phyloP scores from a whole-genome alignment of 148 eudicot genomes.

The Camellia lanceoleosa region DNA sequence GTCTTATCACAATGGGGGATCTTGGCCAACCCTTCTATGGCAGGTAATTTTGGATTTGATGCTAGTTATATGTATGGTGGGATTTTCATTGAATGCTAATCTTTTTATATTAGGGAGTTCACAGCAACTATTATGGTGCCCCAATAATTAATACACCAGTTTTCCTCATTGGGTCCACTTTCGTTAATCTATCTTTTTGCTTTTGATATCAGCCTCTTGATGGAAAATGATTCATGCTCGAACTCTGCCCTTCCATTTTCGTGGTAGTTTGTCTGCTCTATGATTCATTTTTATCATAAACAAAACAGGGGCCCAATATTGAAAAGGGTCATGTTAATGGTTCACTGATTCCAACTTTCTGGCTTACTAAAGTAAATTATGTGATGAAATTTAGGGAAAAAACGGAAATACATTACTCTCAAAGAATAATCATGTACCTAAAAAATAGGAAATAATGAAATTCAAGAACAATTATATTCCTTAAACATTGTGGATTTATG shows the following conservation, averaged over 20 bases:
- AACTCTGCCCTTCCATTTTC: not conserved
- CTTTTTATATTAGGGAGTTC: not conserved
- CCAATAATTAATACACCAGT: not conserved
- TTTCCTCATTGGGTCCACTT: not conserved
- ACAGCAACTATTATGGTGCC: not conserved
- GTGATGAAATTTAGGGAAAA: not conserved
- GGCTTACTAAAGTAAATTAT: not conserved
- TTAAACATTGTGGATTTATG: not conserved
- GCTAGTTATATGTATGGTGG: not conserved
- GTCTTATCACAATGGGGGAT: conserved; percentile 98
- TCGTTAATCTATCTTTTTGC: not conserved
- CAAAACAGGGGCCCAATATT: not conserved
- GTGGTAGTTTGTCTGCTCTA: not conserved
- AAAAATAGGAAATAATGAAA: not conserved
- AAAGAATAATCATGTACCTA: not conserved
- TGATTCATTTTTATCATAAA: not conserved
- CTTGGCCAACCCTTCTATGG: conserved; percentile 98
- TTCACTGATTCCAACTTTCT: not conserved
- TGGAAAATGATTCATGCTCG: not conserved
- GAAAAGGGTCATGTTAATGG: not conserved
- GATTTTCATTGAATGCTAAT: not conserved
- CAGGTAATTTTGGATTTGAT: conserved; percentile 47
- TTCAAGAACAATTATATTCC: not conserved
- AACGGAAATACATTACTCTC: not conserved
- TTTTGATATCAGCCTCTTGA: not conserved